These are phyloP conservation scores for Trichocomaceae sp. DNA, from an alignment of 2,329 filamentous ascomycete genomes.

Conservation along the genomic window DNA sequence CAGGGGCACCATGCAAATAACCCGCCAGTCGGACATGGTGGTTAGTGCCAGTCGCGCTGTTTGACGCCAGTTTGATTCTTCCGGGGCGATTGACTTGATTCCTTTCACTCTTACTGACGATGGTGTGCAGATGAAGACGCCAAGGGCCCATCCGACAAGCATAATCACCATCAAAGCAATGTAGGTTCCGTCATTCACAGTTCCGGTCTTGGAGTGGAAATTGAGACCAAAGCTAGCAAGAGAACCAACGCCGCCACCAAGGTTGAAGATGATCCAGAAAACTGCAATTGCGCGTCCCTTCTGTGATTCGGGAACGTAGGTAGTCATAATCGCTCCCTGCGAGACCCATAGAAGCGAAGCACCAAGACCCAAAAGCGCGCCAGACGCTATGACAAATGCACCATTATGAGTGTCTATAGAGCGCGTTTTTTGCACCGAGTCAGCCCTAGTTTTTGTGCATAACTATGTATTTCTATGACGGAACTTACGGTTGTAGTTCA, in stretches of 20 bases:
- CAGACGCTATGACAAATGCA: constrained; percentile 40
- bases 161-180: constrained; percentile 46
- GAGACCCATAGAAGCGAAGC: constrained; percentile 43
- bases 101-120: constrained; percentile 36
- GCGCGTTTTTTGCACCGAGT: neutral
- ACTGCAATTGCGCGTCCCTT: constrained; percentile 24
- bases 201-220: constrained; percentile 36
- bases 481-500: constrained; percentile 37
- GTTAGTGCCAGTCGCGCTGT: constrained; percentile 28
- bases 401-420: constrained; percentile 23
- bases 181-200: constrained; percentile 47
- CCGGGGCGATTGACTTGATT: constrained; percentile 32
- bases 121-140: constrained; percentile 45
- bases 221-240: constrained; percentile 43
- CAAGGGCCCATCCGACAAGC: constrained; percentile 44
- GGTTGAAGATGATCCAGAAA: constrained; percentile 45
- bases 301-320: constrained; percentile 39
- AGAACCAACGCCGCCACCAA: constrained; percentile 41
- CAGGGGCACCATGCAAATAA: constrained; percentile 46
- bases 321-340: constrained; percentile 46
- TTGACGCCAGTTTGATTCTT: constrained; percentile 34
- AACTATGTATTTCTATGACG: neutral
- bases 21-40: constrained; percentile 39
- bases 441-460: neutral
- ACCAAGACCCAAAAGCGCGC: constrained; percentile 42